Evolutionary conservation across 1,139 yeast genomes (phyloP), one percentile per base, ranked within the genome.

Genomic region (Suhomyces maxii): DNA sequence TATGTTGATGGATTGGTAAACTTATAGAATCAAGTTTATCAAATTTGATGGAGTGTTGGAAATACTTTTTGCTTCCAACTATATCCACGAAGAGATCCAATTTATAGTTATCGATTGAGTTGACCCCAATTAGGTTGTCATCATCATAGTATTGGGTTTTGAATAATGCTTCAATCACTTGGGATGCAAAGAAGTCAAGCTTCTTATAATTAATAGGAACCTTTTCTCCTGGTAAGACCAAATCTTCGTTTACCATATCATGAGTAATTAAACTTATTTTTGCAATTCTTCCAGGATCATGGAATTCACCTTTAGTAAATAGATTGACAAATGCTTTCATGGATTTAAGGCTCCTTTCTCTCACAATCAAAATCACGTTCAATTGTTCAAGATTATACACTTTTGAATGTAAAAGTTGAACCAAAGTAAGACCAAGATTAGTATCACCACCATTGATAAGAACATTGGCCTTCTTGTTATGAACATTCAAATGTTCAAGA

Each of bases 401-500:
- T 8, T 65, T 52, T 11, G 71, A 62, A 41, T 58, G 55, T 40
- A 70, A 50, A 4, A 68, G 35, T 50, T 75, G 79, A 6, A 71
- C 50, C 7, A 75, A 45, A 1, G 77, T 73, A 41, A 58, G 55
- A 0, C 77, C 78, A 32, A 73, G 54, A 42, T 63, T 60, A 7
- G 79, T 72, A 50, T 75, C 79, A 6, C 71, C 80, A 10, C 80
- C 80, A 54, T 75, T 73, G 44, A 75, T 70, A 39, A 75, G 58
- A 8, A 75, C 55, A 40, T 64, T 69, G 10, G 66, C 64, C 35
- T 53, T 48, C 14, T 53, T 46, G 9, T 43, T 37, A 1, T 44
- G 34, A 26, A 61, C 52, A 36, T 61, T 55, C 38, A 67, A 57
- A 48, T 68, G 64, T 26, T 60, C 53, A 34, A 73, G 64, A 3